Evolutionary conservation across 2,329 filamentous ascomycete species (phyloP).

Genomic region (Epichloe typhina): DNA sequence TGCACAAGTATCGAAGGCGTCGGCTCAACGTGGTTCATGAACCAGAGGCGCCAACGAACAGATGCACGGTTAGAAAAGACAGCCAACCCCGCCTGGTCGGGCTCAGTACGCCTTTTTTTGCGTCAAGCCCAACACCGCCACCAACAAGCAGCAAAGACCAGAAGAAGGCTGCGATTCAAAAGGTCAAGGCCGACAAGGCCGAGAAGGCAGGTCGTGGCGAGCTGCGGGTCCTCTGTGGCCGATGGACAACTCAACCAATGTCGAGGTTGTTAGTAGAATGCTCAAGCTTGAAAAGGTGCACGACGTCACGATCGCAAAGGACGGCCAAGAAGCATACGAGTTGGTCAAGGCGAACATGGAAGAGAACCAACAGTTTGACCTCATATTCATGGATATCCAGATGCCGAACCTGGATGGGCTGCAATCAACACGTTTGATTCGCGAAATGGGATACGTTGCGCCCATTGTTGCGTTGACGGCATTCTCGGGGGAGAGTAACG

Average conservation of each 20-base stretch:
- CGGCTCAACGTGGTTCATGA: too few species aligned
- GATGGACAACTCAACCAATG: slow-evolving; percentile 52
- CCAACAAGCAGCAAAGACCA: slow-evolving; percentile 32
- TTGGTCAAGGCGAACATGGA: slow-evolving; percentile 74
- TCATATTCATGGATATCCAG: slow-evolving; percentile 93
- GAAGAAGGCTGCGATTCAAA: slow-evolving; percentile 52
- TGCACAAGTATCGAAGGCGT: slow-evolving; percentile 58
- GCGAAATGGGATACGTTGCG: slow-evolving; percentile 71
- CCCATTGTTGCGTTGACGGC: slow-evolving; percentile 87
- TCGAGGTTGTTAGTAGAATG: slow-evolving; percentile 47
- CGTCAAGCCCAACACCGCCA: slow-evolving; percentile 25
- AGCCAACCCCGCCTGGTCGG: slow-evolving; percentile 68
- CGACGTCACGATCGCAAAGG: slow-evolving; percentile 78
- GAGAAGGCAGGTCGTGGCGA: slow-evolving; percentile 34
- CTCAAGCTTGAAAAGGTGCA: slow-evolving; percentile 68
- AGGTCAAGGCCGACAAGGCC: slow-evolving; percentile 45
- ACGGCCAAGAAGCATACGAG: slow-evolving; percentile 78
- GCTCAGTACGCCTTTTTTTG: slow-evolving; percentile 72
- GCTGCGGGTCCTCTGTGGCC: slow-evolving; percentile 71
- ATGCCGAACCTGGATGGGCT: slow-evolving; percentile 91
- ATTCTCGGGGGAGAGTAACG: slow-evolving; percentile 81
- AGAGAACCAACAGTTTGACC: slow-evolving; percentile 57
- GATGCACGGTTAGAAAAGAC: slow-evolving; percentile 9
- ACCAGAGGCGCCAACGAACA: too few species aligned
- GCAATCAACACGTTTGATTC: slow-evolving; percentile 72